phyloP scores from a whole-genome alignment of 257 asterid species.

The Scutellaria minor region DNA sequence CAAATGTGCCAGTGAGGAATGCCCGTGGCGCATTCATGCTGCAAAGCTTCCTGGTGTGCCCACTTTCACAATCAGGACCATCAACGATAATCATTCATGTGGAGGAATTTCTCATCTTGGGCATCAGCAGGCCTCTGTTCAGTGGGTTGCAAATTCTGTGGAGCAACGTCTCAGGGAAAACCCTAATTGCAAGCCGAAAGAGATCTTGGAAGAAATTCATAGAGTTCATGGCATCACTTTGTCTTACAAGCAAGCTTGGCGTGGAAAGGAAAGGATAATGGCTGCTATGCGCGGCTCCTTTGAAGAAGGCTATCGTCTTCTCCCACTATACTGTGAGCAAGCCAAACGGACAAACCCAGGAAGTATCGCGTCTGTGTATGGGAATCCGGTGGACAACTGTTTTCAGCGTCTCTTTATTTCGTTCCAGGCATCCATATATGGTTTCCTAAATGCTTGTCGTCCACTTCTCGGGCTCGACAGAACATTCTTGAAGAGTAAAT shows the following conservation, averaged over 20 bases:
- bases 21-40: constrained; percentile 98
- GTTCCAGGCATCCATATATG: constrained; percentile 87
- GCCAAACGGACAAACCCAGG: constrained; percentile 86
- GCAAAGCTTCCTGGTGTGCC: constrained; percentile 98
- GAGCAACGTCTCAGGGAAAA: constrained; percentile 86
- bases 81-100: constrained; percentile 77
- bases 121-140: constrained; percentile 98
- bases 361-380: constrained; percentile 87
- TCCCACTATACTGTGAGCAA: constrained; percentile 91
- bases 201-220: constrained; percentile 92
- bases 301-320: constrained; percentile 93
- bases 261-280: constrained; percentile 94
- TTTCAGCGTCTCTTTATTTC: constrained; percentile 90
- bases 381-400: constrained; percentile 66
- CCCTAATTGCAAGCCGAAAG: constrained; percentile 92
- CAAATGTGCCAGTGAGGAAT: constrained; percentile 80
- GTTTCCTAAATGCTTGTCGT: constrained; percentile 89
- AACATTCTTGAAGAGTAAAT: constrained; percentile 83
- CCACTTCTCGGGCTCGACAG: constrained; percentile 94
- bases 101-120: constrained; percentile 91
- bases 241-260: constrained; percentile 98
- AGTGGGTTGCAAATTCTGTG: constrained; percentile 95
- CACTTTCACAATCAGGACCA: constrained; percentile 87
- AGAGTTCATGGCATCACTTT: constrained; percentile 80
- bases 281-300: constrained; percentile 95